Base-by-base conservation (phyloP, 345 rosid species). In the Raphanus raphanistrum region DNA sequence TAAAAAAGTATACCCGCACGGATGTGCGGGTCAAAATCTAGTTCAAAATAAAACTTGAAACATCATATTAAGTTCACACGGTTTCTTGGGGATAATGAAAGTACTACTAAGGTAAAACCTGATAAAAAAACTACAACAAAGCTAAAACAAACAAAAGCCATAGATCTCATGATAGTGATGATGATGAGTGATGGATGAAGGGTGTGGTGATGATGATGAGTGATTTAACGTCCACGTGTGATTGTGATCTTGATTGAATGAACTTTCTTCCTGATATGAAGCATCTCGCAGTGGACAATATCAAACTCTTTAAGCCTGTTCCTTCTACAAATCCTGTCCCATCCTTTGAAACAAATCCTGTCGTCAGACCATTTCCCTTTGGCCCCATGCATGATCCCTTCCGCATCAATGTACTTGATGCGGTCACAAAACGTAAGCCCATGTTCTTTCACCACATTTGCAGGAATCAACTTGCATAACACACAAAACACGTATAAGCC, bases 281-380 rank as follows among this genome's bases (percentile, higher is more conserved):
- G 63, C 9, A 70, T 36, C 55, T 75, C 68, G 21, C 80, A 80
- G 2, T 8, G 17, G 3, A 70, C 72, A 2, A 0, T 35, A 32
- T 80, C 79, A 3, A 45, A 3, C 17, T 41, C 5, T 11, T 16
- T 57, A 12, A 80, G 63, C 26, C 58, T 55, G 27, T 80, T 80
- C 33, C 82, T 80, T 43, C 82, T 71, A 28, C 76, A 75, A 27
- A 80, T 75, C 15, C 68, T 70, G 63, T 70, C 74, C 79, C 79
- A 80, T 1, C 79, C 68, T 70, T 69, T 63, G 41, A 80, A 74
- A 8, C 76, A 75, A 0, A 70, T 1, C 43, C 76, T 69, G 0
- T 70, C 26, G 55, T 80, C 80, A 6, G 75, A 0, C 83, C 79
- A 78, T 12, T 55, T 62, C 3, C 68, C 83, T 64, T 59, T 65